Percentiles rank a stretch among this genome's conserved stretches.
These are phyloP conservation scores for Ceratobasidium sp. DNA, from an alignment of 1,284 basidiomycete genomes.

Conservation along the genomic window DNA sequence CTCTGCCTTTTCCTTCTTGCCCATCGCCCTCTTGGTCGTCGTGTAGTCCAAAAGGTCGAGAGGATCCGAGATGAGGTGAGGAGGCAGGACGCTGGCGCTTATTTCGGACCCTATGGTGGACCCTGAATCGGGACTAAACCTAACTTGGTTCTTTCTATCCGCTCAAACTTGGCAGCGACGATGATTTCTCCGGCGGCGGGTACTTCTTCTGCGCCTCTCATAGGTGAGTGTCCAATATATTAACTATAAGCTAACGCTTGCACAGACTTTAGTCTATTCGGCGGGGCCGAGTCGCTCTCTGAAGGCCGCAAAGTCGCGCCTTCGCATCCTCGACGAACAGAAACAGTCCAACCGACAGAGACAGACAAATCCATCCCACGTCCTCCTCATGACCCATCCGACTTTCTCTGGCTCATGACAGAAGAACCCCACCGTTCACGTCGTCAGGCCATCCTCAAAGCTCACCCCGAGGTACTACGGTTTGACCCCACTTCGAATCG, in stretches of 20 bases:
- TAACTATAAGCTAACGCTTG: not conserved
- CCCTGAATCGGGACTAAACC: not conserved
- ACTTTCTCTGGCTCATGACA: constrained; percentile 96
- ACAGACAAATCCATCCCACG: constrained; percentile 60
- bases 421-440: constrained; percentile 96
- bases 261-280: constrained; percentile 73
- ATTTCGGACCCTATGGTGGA: not conserved
- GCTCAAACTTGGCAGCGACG: constrained; percentile 1
- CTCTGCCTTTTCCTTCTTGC: constrained; percentile 41
- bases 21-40: constrained; percentile 30
- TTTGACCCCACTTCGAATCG: not conserved
- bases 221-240: not conserved
- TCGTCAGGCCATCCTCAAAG: constrained; percentile 90
- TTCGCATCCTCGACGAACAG: constrained; percentile 67
- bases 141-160: not conserved
- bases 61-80: constrained; percentile 24
- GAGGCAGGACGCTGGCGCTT: not conserved
- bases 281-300: constrained; percentile 79
- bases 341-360: constrained; percentile 59
- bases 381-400: constrained; percentile 76
- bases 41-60: not conserved
- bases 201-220: constrained; percentile 38
- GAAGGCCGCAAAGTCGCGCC: constrained; percentile 60
- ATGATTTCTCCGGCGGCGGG: constrained; percentile 40
- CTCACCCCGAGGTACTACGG: constrained; percentile 87